These are phyloP conservation scores for Chytriomyces sp. DNA, from an alignment of 192 early-diverging fungal genomes.

Conservation along the genomic window DNA sequence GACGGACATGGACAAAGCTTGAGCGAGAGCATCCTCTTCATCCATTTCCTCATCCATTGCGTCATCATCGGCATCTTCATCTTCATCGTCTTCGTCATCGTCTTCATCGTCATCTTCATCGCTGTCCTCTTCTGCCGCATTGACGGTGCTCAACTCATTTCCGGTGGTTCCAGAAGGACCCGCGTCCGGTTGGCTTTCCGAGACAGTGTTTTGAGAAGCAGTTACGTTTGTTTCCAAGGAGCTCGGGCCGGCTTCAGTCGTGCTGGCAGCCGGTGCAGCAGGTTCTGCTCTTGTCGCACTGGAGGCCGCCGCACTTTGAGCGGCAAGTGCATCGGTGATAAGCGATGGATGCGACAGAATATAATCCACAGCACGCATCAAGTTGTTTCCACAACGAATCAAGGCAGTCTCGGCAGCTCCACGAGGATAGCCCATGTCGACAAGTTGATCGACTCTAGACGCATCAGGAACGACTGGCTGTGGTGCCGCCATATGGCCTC, in stretches of 20 bases:
- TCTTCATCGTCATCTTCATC: conserved; percentile 9
- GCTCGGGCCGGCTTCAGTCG: conserved; percentile 7
- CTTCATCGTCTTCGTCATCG: neutral
- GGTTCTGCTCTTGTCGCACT: conserved; percentile 26
- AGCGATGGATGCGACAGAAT: conserved; percentile 73
- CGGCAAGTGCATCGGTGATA: conserved; percentile 40
- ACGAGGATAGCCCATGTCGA: conserved; percentile 87
- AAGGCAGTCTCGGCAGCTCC: conserved; percentile 79
- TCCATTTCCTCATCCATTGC: conserved; percentile 1
- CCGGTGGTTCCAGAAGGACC: neutral
- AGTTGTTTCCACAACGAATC: conserved; percentile 74
- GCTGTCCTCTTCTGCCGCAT: neutral
- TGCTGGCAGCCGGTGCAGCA: conserved; percentile 32
- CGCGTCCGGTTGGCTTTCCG: conserved; percentile 3
- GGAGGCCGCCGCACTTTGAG: conserved; percentile 44
- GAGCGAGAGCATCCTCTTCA: conserved; percentile 1
- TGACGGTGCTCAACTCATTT: neutral
- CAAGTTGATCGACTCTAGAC: conserved; percentile 68
- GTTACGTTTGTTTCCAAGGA: conserved; percentile 11
- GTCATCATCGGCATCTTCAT: neutral
- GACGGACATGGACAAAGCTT: conserved; percentile 10
- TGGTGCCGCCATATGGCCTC: conserved; percentile 25
- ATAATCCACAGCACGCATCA: conserved; percentile 84
- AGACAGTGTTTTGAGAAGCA: neutral
- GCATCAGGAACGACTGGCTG: conserved; percentile 64